These are phyloP conservation scores for Exophiala bonariae DNA, from an alignment of 2,329 filamentous ascomycete species.

Conservation along the genomic window DNA sequence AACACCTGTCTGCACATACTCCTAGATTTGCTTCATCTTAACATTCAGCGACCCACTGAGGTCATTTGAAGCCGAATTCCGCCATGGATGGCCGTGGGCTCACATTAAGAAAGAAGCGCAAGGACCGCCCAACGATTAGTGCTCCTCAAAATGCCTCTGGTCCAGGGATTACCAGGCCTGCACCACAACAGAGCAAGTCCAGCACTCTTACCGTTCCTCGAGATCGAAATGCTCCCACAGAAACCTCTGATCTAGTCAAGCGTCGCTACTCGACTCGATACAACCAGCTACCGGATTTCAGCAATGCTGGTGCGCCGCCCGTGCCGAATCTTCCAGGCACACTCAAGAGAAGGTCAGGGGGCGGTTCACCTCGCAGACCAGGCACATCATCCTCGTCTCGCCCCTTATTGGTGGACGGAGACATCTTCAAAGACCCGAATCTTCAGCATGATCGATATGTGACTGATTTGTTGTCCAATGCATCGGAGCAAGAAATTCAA, in stretches of 20 bases:
- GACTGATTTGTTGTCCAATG: conserved; percentile 72
- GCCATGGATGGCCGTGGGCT: conserved; percentile 47
- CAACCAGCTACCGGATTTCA: conserved; percentile 71
- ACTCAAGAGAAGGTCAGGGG: conserved; percentile 43
- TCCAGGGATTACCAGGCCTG: conserved; percentile 31
- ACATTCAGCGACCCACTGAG: too few relatives aligned
- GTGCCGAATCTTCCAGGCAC: conserved; percentile 66
- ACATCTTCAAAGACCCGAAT: conserved; percentile 75
- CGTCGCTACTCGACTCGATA: conserved; percentile 91
- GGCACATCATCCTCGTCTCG: conserved; percentile 50
- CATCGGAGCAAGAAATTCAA: conserved; percentile 81
- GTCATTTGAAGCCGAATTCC: too few relatives aligned
- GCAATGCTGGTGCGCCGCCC: conserved; percentile 66
- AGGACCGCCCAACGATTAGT: conserved; percentile 58
- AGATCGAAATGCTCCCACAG: conserved; percentile 36
- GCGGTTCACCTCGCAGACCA: conserved; percentile 56
- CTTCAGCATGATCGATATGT: conserved; percentile 74
- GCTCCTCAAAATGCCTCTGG: conserved; percentile 51
- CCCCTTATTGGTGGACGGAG: conserved; percentile 70
- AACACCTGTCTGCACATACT: too few relatives aligned
- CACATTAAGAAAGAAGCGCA: conserved; percentile 64
- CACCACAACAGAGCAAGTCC: conserved; percentile 36
- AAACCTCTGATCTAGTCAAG: conserved; percentile 82
- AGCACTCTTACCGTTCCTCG: conserved; percentile 31
- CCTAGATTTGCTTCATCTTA: too few relatives aligned